Base-by-base conservation (phyloP, 1,284 basidiomycete species). In the Leccinum ponderosum region DNA sequence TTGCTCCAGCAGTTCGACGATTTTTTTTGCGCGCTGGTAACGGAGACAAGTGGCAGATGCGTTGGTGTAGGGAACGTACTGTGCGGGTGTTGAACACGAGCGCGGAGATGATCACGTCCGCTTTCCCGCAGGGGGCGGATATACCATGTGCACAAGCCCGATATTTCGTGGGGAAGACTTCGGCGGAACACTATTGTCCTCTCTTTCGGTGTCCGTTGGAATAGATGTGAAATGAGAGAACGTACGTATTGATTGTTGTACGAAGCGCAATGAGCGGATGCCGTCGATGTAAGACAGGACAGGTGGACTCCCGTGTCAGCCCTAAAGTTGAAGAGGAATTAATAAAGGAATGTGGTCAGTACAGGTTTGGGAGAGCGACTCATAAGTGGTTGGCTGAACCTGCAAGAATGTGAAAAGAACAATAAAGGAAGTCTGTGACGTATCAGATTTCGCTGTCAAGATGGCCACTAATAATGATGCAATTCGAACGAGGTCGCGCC, bases 161-260 rank as follows among this genome's bases (percentile, higher is more conserved):
- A 79, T 89, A 93, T 35, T 89, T 82, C 2, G 94, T 95, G 1
- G 94, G 93, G 85, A 95, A 95, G n/a, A 90, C 85, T 78, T 94
- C 91, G 8, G 87, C 90, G 29, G 29, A 87, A 68, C 82, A 84
- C 81, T 85, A 60, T 27, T 20, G 27, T 6, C 57, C n/a, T 51
- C 6, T 9, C 14, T 7, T 8, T 68, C 31, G 59, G 59, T 17
- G 8, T 50, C 11, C 6, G 4, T 37, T 47, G 20, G 25, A 1
- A 15, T 17, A 20, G 47, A 22, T 20, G 22, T 22, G 8, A 47
- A 14, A 20, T 9, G 3, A 9, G 35, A 35, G 2, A n/a, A 76
- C 81, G 29, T 65, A 86, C 82, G 65, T 83, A 86, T 61, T 83
- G 58, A 42, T 35, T 4, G 31, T 62, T 8, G 55, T 5, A 51